Base-by-base conservation (phyloP, 2,329 filamentous ascomycete species). In the Aspergillus ochraceoroseus region DNA sequence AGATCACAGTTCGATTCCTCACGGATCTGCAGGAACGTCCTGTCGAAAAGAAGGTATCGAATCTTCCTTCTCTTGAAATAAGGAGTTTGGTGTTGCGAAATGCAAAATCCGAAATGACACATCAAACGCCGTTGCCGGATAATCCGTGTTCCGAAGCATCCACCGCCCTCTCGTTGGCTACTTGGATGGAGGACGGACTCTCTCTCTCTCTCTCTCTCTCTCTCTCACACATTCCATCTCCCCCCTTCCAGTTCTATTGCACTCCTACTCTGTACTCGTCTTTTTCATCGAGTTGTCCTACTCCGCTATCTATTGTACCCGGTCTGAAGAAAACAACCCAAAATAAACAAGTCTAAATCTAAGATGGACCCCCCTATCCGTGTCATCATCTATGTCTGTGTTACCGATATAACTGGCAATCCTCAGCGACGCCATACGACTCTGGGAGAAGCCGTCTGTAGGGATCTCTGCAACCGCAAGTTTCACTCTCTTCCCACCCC, bases 391-490 rank as follows among this genome's bases (percentile, higher is more conserved):
- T 48, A 44, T 13, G 45, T 35, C 11, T 47, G 47, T 7, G 45
- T 55, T 2, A 45, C 49, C 11, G 52, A 55, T 22, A 51, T 52
- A 20, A 37, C 27, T n/a, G 51, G 52, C 12, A 34, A 31, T 11
- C 47, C 47, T n/a, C 47, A 51, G 12, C 19, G 45, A 14, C 51
- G 49, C 17, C 47, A 55, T 34, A 36, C 38, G 22, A 43, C 40
- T 27, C 33, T 55, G n/a, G 47, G 47, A 7, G 43, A 45, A 15
- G 28, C 38, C 1, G 37, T 53, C n/a, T 51, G 44, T 32, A 25
- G 26, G 20, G 8, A 22, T n/a, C 23, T 54, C 11, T 28, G 47
- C 11, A 35, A 38, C 17, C 38, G 46, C 25, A 40, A 38, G 13
- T 55, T 53, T 25, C 38, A 43, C 31, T 12, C 47, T 11, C 22